Evolutionary conservation across 1,139 yeast genomes (phyloP).

Genomic region (Pichia sp.): DNA sequence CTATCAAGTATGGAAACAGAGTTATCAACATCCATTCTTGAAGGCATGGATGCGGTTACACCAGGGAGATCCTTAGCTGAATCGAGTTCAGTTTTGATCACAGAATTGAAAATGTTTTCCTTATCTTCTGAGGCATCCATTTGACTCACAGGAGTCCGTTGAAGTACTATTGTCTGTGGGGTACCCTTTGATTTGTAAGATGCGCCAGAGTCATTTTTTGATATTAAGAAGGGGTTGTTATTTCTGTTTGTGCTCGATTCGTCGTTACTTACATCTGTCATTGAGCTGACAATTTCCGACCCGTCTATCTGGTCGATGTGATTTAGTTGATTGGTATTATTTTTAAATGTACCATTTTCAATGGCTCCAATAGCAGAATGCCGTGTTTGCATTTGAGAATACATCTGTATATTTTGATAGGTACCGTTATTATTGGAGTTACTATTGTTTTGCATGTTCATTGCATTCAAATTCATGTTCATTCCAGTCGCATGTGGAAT

Average conservation of each 20-base stretch:
- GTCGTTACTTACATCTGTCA: neutral
- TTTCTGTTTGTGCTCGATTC: neutral
- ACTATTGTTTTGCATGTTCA: neutral
- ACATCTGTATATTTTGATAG: neutral
- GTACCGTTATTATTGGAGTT: neutral
- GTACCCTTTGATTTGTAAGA: slow-evolving; percentile 6
- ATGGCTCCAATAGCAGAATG: neutral
- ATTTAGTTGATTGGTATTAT: neutral
- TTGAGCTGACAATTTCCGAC: neutral
- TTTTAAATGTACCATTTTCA: neutral
- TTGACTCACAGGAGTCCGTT: slow-evolving; percentile 11
- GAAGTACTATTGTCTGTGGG: slow-evolving; percentile 13
- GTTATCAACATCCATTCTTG: slow-evolving; percentile 8
- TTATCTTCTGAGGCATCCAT: slow-evolving; percentile 25
- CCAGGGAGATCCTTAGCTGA: neutral
- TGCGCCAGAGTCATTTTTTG: neutral
- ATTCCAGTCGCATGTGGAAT: neutral
- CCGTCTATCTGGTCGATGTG: neutral
- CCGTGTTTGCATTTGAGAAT: neutral
- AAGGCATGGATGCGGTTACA: slow-evolving; percentile 13
- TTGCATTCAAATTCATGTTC: neutral
- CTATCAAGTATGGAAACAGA: neutral
- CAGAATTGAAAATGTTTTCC: slow-evolving; percentile 26
- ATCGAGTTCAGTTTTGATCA: slow-evolving; percentile 3
- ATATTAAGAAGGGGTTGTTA: slow-evolving; percentile 2